phyloP scores from a whole-genome alignment of 169 alveolate species.

The Cryptosporidium bovis region DNA sequence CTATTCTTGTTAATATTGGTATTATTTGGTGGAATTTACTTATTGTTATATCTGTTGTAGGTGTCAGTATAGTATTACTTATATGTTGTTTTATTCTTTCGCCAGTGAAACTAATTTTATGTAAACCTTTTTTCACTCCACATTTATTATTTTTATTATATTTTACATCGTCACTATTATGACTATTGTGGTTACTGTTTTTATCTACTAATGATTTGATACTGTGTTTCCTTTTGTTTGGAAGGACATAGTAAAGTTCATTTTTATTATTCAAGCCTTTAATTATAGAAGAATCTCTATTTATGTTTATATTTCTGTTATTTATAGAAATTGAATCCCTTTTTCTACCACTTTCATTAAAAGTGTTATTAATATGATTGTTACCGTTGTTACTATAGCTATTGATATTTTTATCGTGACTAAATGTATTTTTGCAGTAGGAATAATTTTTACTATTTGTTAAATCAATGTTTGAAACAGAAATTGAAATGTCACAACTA shows the following conservation, averaged over 20 bases:
- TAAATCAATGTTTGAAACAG: conserved; percentile 3
- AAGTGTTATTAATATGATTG: background rate
- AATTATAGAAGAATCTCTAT: no score
- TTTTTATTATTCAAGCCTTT: no score
- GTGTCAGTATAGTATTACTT: conserved; percentile 3
- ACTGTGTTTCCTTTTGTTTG: background rate
- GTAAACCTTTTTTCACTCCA: no score
- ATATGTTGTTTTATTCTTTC: no score
- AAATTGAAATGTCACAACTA: conserved; percentile 49
- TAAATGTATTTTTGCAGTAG: no score
- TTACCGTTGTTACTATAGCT: background rate
- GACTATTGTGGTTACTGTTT: background rate
- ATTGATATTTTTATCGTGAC: no score
- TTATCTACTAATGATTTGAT: no score
- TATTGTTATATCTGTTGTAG: conserved; percentile 27
- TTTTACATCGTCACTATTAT: background rate
- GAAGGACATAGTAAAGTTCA: background rate
- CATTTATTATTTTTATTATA: background rate
- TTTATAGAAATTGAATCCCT: background rate
- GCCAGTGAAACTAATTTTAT: no score
- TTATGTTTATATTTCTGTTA: background rate
- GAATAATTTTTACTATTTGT: background rate
- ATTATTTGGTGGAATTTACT: conserved; percentile 38
- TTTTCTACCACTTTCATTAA: background rate
- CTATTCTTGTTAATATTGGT: conserved; percentile 56